Conservation (phyloP, 768 basidiomycete genomes). For the Erythrobasidium yunnanense region DNA sequence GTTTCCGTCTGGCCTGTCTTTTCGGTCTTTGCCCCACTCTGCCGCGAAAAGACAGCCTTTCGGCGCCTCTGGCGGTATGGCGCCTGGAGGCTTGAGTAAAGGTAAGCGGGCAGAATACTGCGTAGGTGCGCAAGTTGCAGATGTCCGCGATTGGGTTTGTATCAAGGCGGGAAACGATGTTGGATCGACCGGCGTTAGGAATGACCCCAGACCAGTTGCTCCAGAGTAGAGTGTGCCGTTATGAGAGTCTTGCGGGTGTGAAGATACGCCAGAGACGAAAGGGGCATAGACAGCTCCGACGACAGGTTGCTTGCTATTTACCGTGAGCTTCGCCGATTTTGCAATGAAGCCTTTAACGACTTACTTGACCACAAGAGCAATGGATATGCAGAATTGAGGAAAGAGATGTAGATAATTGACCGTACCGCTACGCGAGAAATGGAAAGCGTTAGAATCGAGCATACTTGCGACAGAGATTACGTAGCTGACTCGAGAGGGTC, state of each 20-base stretch:
- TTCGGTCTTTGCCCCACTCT: conserved; percentile 37
- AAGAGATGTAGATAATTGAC: conserved; percentile 38
- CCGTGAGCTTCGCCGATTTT: not conserved
- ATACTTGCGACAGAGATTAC: not conserved
- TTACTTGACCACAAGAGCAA: conserved; percentile 36
- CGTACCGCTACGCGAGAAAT: conserved; percentile 26
- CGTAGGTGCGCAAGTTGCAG: not conserved
- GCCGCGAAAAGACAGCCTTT: conserved; percentile 35
- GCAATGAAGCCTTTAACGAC: not conserved
- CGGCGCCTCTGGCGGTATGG: conserved; percentile 32
- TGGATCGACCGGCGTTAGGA: conserved; percentile 32
- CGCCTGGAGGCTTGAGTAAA: conserved; percentile 27
- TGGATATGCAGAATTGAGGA: conserved; percentile 32
- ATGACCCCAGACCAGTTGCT: conserved; percentile 29
- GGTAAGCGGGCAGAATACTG: conserved; percentile 32
- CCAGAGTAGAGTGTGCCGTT: conserved; percentile 34
- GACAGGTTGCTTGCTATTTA: conserved; percentile 32
- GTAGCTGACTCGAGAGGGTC: conserved; percentile 35
- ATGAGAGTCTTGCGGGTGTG: conserved; percentile 31
- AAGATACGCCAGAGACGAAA: conserved; percentile 30
- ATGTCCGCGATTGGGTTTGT: not conserved
- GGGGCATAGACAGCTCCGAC: conserved; percentile 36
- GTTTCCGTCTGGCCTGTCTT: conserved; percentile 27
- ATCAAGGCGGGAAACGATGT: conserved; percentile 22
- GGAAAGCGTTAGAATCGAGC: not conserved